phyloP scores from a whole-genome alignment of 140 eudicot species.

The Oenanthe javanica region DNA sequence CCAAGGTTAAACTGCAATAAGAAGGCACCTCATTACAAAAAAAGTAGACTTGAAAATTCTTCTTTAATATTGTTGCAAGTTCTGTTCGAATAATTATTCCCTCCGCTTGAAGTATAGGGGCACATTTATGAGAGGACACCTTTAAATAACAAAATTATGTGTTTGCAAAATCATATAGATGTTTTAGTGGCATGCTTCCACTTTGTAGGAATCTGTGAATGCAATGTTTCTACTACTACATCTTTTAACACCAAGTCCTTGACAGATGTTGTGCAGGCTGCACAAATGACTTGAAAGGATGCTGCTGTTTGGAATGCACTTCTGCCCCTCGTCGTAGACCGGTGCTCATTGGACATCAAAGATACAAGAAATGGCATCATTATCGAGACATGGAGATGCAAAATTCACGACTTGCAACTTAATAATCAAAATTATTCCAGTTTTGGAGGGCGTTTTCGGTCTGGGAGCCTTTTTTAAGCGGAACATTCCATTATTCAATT shows the following conservation, averaged over 20 bases:
- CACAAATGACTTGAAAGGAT: slow-evolving; percentile 60
- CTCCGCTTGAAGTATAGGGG: not conserved
- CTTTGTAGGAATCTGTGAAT: not conserved
- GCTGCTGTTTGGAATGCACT: slow-evolving; percentile 68
- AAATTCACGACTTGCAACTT: slow-evolving; percentile 6
- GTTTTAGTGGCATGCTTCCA: not conserved
- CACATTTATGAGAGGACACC: not conserved
- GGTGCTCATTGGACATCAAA: slow-evolving; percentile 48
- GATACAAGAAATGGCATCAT: slow-evolving; percentile 90
- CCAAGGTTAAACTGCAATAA: not conserved
- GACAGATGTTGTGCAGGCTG: slow-evolving; percentile 75
- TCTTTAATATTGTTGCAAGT: not conserved
- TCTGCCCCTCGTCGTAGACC: slow-evolving; percentile 81
- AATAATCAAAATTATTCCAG: not conserved
- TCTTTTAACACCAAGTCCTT: not conserved
- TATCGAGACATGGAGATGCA: slow-evolving; percentile 49
- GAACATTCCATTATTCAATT: not conserved
- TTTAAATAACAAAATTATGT: not conserved
- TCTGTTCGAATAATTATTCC: not conserved
- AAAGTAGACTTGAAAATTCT: not conserved
- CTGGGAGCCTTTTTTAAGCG: not conserved
- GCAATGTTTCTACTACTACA: not conserved
- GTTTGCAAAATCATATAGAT: not conserved
- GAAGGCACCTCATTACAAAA: not conserved
- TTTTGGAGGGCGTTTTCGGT: not conserved